These are phyloP conservation scores for Tolypocladium ovalisporum DNA, from an alignment of 2,329 filamentous ascomycete genomes.

Conservation along the genomic window DNA sequence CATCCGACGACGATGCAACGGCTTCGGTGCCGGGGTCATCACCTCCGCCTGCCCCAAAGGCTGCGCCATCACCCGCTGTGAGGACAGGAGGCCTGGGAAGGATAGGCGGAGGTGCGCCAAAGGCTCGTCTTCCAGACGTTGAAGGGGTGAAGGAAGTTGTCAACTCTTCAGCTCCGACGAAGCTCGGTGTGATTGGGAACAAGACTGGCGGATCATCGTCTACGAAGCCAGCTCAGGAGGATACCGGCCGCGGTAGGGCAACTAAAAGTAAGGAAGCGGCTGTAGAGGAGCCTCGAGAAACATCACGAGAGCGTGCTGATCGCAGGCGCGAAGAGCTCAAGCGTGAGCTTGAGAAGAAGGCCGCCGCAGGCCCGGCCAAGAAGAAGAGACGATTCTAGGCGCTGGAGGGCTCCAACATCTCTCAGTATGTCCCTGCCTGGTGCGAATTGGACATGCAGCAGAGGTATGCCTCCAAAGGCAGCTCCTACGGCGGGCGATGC, in stretches of 20 bases:
- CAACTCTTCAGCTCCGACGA: conserved; percentile 7
- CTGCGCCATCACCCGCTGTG: conserved; percentile 1
- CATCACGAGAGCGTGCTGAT: conserved; percentile 34
- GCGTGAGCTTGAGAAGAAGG: conserved; percentile 37
- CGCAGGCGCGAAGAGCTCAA: conserved; percentile 40
- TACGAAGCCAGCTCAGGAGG: conserved; percentile 3
- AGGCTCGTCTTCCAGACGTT: conserved; percentile 6
- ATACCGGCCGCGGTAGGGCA: conserved; percentile 11
- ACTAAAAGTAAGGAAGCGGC: conserved; percentile 9
- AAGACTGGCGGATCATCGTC: conserved; percentile 7
- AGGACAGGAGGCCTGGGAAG: conserved; percentile 26
- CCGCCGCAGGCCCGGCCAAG: conserved; percentile 36
- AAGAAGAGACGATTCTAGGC: conserved; percentile 49
- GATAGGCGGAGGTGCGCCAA: conserved; percentile 25
- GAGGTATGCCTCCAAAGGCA: background rate
- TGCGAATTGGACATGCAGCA: background rate
- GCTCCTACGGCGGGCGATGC: background rate
- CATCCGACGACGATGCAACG: conserved; percentile 18
- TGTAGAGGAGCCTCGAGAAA: conserved; percentile 25
- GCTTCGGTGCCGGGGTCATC: conserved; percentile 10
- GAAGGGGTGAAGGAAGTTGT: background rate
- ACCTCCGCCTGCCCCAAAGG: conserved; percentile 12
- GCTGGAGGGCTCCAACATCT: background rate
- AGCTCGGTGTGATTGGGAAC: conserved; percentile 25
- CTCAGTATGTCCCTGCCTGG: background rate